Evolutionary conservation across 2,329 filamentous ascomycete genomes (phyloP).

Genomic region (Byssothecium circinans): DNA sequence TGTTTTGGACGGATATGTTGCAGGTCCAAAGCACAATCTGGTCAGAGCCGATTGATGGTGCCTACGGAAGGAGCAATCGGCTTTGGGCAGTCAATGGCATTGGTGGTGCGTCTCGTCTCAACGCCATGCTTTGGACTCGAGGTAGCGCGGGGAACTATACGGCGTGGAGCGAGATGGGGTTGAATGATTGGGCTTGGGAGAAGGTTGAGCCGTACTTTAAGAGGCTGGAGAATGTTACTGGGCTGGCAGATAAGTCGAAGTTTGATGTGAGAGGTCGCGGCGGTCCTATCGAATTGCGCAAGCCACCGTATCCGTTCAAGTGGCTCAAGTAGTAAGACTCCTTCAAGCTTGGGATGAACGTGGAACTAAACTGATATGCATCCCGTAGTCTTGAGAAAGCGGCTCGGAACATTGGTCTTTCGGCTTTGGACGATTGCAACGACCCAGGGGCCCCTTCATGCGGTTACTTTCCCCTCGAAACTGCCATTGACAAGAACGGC

Average conservation of each 20-base stretch:
- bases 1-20: no score
- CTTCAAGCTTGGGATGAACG: constrained; percentile 1
- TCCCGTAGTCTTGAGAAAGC: constrained; percentile 10
- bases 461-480: constrained; percentile 13
- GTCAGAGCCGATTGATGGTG: no score
- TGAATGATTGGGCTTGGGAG: constrained; percentile 14
- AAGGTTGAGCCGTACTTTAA: constrained; percentile 15
- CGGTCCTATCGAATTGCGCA: constrained; percentile 11
- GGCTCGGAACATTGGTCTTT: constrained; percentile 10
- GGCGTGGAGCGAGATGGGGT: constrained; percentile 11
- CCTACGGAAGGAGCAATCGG: no score
- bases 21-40: no score
- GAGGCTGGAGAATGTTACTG: constrained; percentile 12
- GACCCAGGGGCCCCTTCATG: constrained; percentile 9
- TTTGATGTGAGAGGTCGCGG: constrained; percentile 10
- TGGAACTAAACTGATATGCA: constrained; percentile 7
- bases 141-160: constrained; percentile 15
- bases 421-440: constrained; percentile 11
- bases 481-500: constrained; percentile 14
- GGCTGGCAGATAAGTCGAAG: constrained; percentile 2
- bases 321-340: constrained; percentile 15
- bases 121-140: constrained; percentile 17
- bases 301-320: constrained; percentile 13
- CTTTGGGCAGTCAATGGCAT: constrained; percentile 17
- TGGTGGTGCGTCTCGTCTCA: constrained; percentile 15